Evolutionary conservation across 441 rosid species (phyloP).

Genomic region (Brassica hybrid): DNA sequence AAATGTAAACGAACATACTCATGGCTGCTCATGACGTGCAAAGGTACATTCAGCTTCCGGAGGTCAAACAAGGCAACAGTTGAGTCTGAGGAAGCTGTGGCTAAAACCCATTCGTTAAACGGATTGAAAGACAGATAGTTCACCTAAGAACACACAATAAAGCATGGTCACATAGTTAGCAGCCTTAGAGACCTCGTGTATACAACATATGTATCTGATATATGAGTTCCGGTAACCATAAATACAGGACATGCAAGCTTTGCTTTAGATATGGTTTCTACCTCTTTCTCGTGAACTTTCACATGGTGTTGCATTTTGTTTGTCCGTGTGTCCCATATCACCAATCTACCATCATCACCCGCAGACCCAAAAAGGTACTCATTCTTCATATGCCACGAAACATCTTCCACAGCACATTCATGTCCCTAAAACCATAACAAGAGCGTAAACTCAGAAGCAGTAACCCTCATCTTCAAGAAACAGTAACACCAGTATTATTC

Average conservation of each 20-base stretch:
- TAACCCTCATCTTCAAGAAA: background rate
- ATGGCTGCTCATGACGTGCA: conserved; percentile 71
- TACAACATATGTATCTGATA: background rate
- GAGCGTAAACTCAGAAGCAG: conserved; percentile 1
- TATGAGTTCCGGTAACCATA: background rate
- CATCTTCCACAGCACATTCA: conserved; percentile 73
- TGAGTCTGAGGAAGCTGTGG: conserved; percentile 84
- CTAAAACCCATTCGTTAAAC: conserved; percentile 78
- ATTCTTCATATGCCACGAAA: conserved; percentile 80
- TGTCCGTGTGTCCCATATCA: conserved; percentile 84
- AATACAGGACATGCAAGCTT: background rate
- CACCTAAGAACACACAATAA: conserved; percentile 48
- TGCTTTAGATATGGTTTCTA: conserved; percentile 20
- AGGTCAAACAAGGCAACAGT: conserved; percentile 76
- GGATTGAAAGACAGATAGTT: conserved; percentile 82
- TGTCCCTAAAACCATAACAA: conserved; percentile 57
- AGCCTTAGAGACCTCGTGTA: background rate
- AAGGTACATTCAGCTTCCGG: conserved; percentile 63
- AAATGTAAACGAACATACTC: conserved; percentile 47
- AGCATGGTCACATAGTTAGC: background rate
- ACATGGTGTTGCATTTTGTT: conserved; percentile 58
- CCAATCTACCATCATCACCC: conserved; percentile 73
- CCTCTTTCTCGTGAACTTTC: conserved; percentile 83
- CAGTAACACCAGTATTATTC: background rate
- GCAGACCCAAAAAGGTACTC: conserved; percentile 80